Conservation (phyloP, 202 grass and related monocot genomes). For the Schoenoplectus tabernaemontani region DNA sequence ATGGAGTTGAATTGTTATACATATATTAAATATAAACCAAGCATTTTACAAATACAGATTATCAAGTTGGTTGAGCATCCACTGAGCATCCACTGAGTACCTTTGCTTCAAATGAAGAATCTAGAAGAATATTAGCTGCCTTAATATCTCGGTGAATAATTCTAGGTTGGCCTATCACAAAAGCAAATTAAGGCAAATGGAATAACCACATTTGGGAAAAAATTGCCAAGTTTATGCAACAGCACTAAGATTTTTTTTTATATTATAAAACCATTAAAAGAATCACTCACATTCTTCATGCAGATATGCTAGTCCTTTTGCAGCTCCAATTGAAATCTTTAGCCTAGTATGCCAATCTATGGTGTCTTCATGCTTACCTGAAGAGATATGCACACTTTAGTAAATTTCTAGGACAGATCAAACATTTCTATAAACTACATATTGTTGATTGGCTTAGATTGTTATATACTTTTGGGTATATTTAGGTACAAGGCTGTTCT, state of each 20-base stretch:
- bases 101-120: constrained; percentile 89
- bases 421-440: neutral
- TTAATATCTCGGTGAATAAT: constrained; percentile 98
- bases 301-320: constrained; percentile 94
- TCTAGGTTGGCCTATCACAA: constrained; percentile 61
- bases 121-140: constrained; percentile 85
- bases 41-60: constrained; percentile 23
- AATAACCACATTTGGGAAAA: neutral
- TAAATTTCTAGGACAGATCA: neutral
- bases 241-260: neutral
- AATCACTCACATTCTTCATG: constrained; percentile 84
- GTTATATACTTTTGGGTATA: neutral
- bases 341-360: constrained; percentile 76
- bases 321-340: constrained; percentile 77
- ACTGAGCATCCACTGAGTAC: constrained; percentile 16
- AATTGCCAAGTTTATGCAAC: neutral
- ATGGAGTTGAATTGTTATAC: constrained; percentile 1
- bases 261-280: constrained; percentile 6
- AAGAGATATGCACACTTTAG: neutral
- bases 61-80: neutral
- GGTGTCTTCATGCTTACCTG: constrained; percentile 28
- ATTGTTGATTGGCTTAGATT: neutral
- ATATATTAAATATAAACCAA: neutral
- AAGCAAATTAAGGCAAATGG: constrained; percentile 1
- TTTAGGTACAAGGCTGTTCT: neutral